Evolutionary conservation across 2,329 filamentous ascomycete genomes (phyloP), one percentile per base, ranked within the genome.

Genomic region (Plectosphaerella sp.): DNA sequence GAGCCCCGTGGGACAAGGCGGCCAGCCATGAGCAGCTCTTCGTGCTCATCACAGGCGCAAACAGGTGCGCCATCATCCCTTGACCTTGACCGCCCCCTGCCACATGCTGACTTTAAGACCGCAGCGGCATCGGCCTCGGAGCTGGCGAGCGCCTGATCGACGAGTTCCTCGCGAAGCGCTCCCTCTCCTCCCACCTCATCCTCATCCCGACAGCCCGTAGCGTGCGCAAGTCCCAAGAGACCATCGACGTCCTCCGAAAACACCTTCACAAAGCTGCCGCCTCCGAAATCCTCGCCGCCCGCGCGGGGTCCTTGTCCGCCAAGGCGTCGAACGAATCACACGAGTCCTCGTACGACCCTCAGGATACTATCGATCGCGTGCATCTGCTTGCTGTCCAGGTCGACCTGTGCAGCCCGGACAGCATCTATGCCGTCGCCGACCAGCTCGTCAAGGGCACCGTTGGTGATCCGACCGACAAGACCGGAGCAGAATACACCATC

Each of bases 111-210:
- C 46, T 22, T 48, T 74, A 56, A 73, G 62, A 24, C 43, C 25
- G 5, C 68, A 97, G 93, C 66, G 93, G 93, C 55, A 84, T 97
- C 45, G 93, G 93, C 45, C 88, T 93, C 61, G 86, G 87, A 51
- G 91, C 89, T 59, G 89, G 88, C 66, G 84, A 88, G 64, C 89
- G 91, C 55, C 78, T 96, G 52, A 93, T 96, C 61, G 90, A 96
- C 73, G 89, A 96, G 62, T 97, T 96, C 74, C 83, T 96, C 54
- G 73, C 77, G 54, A 82, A 83, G 12, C 84, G 83, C 36, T 82
- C 87, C 28, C 75, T 83, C 47, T 75, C 77, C 28, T 80, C 89
- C 52, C 83, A 87, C 62, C 82, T 97, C 45, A 81, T 90, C 59
- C 78, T 97, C 51, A 83, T 97, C 57, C 85, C 90, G 57, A 96